Conservation (phyloP, 345 rosid species). For the Rhodamnia argentea region DNA sequence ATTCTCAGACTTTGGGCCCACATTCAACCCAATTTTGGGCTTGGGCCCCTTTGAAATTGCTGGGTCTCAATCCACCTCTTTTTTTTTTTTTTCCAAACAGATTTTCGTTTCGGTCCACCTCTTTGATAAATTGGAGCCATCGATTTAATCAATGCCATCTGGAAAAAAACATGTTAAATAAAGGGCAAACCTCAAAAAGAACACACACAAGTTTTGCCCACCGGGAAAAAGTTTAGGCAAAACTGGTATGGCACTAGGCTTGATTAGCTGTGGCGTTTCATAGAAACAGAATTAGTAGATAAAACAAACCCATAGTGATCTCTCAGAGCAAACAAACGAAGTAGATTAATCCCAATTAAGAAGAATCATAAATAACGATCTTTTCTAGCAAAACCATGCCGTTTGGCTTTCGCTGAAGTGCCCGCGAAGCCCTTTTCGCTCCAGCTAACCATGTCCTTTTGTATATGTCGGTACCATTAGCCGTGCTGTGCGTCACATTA, state of each 20-base stretch:
- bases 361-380: rapidly evolving
- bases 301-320: neutral
- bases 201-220: neutral
- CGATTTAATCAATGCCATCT: neutral
- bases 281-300: no score
- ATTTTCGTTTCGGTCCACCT: neutral
- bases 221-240: rapidly evolving
- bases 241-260: neutral
- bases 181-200: neutral
- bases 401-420: neutral
- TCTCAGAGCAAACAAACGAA: neutral
- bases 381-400: neutral
- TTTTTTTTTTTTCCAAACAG: neutral
- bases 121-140: neutral
- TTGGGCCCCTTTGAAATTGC: neutral
- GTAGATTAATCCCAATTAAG: neutral
- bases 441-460: neutral
- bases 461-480: neutral
- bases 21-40: neutral
- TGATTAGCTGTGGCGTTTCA: neutral
- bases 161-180: neutral
- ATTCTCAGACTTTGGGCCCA: neutral
- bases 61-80: neutral
- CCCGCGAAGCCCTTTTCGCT: neutral
- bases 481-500: neutral